A percentile compares a stretch with the other conserved stretches of the same genome.
Evolutionary conservation across 2,329 filamentous ascomycete species (phyloP).

Genomic region (Colletotrichum shisoi): DNA sequence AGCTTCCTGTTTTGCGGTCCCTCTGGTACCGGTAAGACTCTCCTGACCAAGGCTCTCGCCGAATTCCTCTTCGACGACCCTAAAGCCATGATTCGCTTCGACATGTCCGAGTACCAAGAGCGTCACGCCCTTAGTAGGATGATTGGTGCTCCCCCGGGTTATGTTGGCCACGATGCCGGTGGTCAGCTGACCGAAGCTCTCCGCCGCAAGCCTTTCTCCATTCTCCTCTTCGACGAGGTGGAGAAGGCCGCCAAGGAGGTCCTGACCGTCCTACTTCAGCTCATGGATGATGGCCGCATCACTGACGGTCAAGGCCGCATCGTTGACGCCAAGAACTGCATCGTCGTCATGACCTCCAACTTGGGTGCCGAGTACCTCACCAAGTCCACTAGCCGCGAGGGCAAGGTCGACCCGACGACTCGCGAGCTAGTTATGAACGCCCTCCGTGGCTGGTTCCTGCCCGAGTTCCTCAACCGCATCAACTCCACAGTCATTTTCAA

Average conservation of each 20-base stretch:
- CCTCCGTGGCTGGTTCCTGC: constrained; percentile 94
- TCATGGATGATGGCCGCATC: constrained; percentile 99
- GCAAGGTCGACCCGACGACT: constrained; percentile 84
- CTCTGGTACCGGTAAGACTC: constrained; percentile 96
- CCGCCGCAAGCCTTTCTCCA: constrained; percentile 94
- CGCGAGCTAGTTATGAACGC: constrained; percentile 89
- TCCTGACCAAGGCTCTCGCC: constrained; percentile 94
- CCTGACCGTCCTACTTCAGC: constrained; percentile 94
- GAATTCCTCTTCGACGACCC: constrained; percentile 98
- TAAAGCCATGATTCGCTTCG: constrained; percentile 97
- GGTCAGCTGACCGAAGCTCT: constrained; percentile 95
- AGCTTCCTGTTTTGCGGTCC: constrained; percentile 99
- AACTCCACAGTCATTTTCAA: constrained; percentile 98
- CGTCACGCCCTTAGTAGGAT: constrained; percentile 93
- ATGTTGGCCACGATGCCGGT: constrained; percentile 94
- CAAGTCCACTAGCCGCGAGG: constrained; percentile 78
- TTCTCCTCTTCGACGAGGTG: constrained; percentile 95
- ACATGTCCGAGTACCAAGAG: constrained; percentile 99
- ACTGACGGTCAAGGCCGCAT: constrained; percentile 96
- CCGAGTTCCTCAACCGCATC: constrained; percentile 98
- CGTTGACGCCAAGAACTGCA: constrained; percentile 96
- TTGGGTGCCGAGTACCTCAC: constrained; percentile 92
- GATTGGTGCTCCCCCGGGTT: constrained; percentile 97
- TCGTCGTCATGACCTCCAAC: constrained; percentile 99
- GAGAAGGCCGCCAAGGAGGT: constrained; percentile 99